These are phyloP conservation scores for Phyllostachys edulis DNA, from an alignment of 176 grass and related monocot species.

Conservation along the genomic window DNA sequence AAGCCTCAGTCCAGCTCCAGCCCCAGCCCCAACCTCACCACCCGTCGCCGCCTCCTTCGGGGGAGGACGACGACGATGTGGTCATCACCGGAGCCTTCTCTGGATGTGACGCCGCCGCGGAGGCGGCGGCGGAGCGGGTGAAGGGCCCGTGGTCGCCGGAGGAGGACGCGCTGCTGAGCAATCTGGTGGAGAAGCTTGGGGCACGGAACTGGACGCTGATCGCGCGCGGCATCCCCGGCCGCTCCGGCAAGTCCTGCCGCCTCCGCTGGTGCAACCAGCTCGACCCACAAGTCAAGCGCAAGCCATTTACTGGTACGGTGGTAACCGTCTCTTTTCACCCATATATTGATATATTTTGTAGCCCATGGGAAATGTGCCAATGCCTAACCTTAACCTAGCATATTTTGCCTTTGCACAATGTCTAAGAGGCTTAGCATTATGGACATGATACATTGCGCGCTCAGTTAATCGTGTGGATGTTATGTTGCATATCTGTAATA, in stretches of 20 bases:
- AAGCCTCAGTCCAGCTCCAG: neutral
- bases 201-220: constrained; percentile 91
- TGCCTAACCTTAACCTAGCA: neutral
- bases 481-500: neutral
- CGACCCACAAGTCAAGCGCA: constrained; percentile 94
- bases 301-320: constrained; percentile 82
- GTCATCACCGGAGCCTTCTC: neutral
- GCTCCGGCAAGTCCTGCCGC: constrained; percentile 92
- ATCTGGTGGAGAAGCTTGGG: constrained; percentile 65
- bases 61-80: constrained; percentile 48
- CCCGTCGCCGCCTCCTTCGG: constrained; percentile 35
- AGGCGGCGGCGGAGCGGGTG: constrained; percentile 56
- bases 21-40: constrained; percentile 13
- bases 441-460: constrained; percentile 3
- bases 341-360: neutral
- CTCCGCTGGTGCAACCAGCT: constrained; percentile 99
- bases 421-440: neutral
- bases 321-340: neutral
- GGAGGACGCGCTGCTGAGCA: constrained; percentile 72
- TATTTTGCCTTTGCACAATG: neutral
- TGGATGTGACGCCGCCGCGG: constrained; percentile 9
- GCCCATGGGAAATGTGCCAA: neutral
- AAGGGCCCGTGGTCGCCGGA: constrained; percentile 88
- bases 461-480: neutral
- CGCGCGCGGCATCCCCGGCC: constrained; percentile 71